A percentile compares a stretch with the other conserved stretches of the same genome.
Evolutionary conservation across 2,329 filamentous ascomycete genomes (phyloP).

Genomic region (Monilinia polystroma): DNA sequence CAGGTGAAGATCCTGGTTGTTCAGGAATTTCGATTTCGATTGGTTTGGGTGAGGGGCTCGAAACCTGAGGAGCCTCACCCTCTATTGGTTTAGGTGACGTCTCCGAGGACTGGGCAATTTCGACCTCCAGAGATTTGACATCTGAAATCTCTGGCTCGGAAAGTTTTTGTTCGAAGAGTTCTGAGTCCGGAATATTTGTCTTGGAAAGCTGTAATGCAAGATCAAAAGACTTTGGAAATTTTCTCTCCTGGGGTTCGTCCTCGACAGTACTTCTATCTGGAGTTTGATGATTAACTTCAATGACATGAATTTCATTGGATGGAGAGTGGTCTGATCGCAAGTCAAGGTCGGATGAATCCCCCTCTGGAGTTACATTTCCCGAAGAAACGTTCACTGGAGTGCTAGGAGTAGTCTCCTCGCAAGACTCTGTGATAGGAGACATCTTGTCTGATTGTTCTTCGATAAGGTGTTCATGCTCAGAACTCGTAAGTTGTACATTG

Average conservation of each 20-base stretch:
- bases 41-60: constrained; percentile 4
- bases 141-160: not conserved
- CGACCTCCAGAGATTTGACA: not conserved
- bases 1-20: not conserved
- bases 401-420: not conserved
- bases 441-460: not conserved
- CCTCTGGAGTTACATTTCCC: not conserved
- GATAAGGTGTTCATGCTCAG: constrained; percentile 2
- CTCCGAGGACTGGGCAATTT: not conserved
- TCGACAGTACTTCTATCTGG: not conserved
- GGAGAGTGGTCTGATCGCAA: not conserved
- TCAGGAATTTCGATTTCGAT: constrained; percentile 2
- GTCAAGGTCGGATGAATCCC: constrained; percentile 6
- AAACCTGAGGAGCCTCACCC: not conserved
- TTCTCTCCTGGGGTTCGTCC: not conserved
- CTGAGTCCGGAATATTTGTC: not conserved
- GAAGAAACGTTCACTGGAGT: constrained; percentile 1
- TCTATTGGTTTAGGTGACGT: not conserved
- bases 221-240: not conserved
- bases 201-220: constrained; percentile 8
- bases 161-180: not conserved
- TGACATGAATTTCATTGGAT: not conserved
- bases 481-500: not conserved
- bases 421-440: not conserved
- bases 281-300: not conserved